Evolutionary conservation across 768 basidiomycete species (phyloP), one percentile per base, ranked within the genome.

Genomic region (Agaricus subrufescens): DNA sequence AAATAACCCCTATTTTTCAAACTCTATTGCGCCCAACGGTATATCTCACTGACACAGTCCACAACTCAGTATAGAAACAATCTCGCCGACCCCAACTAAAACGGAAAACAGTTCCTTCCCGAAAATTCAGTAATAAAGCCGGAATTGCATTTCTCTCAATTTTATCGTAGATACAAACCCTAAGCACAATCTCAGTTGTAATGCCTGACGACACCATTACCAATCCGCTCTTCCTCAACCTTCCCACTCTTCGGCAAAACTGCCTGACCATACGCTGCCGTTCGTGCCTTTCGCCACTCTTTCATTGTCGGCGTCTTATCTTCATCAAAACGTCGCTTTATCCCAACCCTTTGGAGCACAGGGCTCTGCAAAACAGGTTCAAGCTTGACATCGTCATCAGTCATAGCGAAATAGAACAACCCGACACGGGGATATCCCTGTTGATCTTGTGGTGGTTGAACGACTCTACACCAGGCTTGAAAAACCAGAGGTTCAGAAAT

Each of bases 401-500:
- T 66, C 73, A 76, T 70, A 30, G 66, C 68, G 60, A 86, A 87
- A 66, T 85, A 85, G 64, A 85, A 84, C 2, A 77, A 72, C 0
- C 84, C 83, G 1, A 85, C 70, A 6, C 84, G 79, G 14, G 78
- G 71, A 59, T 73, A 68, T 31, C 63, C 65, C 31, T 68, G 77
- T 60, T 86, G 84, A 57, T 85, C 83, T 0, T 63, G 61, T 9
- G 84, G 85, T 2, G 83, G 85, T 60, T 80, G 80, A 3, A 83
- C 71, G n/a, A 86, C 83, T 11, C 83, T 78, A 8, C 25, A 10
- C n/a, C n/a, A 19, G 30, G 30, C 19, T n/a, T 25, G 10, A 29
- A 26, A 23, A 34, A 34, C 11, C 34, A 34, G 34, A 34, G 11
- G 11, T 34, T 43, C 12, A 29, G 25, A 8, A 11, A 23, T n/a